Evolutionary conservation across 179 eudicot genomes (phyloP).

Genomic region (Silene noctiflora): DNA sequence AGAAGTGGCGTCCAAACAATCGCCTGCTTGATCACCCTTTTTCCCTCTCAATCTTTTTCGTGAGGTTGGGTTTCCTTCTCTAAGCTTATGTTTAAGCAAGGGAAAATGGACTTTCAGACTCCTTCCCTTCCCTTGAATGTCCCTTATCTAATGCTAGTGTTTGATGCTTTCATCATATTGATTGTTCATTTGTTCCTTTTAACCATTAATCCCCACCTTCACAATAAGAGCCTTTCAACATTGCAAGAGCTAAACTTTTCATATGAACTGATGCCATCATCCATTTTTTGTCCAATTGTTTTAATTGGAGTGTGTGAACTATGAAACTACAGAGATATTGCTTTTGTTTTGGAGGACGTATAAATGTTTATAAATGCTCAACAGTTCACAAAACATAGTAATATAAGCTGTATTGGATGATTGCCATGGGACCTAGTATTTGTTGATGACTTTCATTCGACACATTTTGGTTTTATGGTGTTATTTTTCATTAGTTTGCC

Average conservation of each 20-base stretch:
- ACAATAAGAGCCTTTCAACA: background rate
- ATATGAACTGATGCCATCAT: background rate
- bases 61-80: slow-evolving; percentile 2
- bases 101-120: background rate
- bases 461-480: background rate
- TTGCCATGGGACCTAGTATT: background rate
- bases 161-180: background rate
- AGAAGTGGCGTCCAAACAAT: background rate
- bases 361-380: background rate
- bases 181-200: background rate
- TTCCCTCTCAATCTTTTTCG: background rate
- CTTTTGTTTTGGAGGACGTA: background rate
- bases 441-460: background rate
- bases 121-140: background rate
- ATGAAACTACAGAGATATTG: background rate
- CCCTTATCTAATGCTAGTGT: background rate
- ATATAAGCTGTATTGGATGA: background rate
- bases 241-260: background rate
- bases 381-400: background rate
- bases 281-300: background rate
- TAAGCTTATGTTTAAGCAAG: background rate
- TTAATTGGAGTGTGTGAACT: background rate
- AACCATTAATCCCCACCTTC: background rate
- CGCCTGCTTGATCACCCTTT: background rate
- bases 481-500: background rate